Base-by-base conservation (phyloP, 73 alveolate genomes). In the Uronychia binucleata region DNA sequence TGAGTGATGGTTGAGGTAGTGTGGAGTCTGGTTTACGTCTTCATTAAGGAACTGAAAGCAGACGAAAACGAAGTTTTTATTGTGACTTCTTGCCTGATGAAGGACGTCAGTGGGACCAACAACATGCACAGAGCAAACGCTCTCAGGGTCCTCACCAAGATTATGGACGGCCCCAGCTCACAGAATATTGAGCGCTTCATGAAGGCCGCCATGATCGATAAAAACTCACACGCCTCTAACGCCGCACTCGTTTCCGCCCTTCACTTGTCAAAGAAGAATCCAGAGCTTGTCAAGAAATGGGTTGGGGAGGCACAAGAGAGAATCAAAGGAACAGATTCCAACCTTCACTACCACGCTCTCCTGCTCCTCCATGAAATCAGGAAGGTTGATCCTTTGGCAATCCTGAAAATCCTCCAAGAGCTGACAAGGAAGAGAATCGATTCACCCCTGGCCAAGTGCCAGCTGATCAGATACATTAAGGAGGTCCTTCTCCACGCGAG, bases 71-170 rank as follows among this genome's bases (percentile, higher is more conserved):
- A 94, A 83, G 95, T 90, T 14, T 96, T 96, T 90, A 93, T 96
- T 76, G 95, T 93, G 74, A 95, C 97, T 28, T 87, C 95, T 26
- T 92, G 96, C 35, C 89, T 96, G 58, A 87, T 95, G 19, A 96
- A 93, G 34, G 99, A 96, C 88, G 90, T 96, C 79, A 92, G 90
- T 33, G 29, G 80, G 31, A 97, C 87, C 74, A 96, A 90, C 78
- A 93, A 90, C 80, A 88, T 92, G 91, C 92, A 80, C 78, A 95
- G 91, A 86, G 98, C 99, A 25, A 89, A 91, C 77, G 97, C 98
- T 58, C 82, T 96, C 57, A 86, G 99, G 89, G 94, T 95, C 76
- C 93, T 96, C 57, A 94, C 98, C 31, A 94, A 93, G 93, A 96
- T 96, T 74, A 91, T 93, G 30, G 99, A 96, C 84, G 94, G 86